Conservation (phyloP, 768 basidiomycete species). For the Pholiota molesta region DNA sequence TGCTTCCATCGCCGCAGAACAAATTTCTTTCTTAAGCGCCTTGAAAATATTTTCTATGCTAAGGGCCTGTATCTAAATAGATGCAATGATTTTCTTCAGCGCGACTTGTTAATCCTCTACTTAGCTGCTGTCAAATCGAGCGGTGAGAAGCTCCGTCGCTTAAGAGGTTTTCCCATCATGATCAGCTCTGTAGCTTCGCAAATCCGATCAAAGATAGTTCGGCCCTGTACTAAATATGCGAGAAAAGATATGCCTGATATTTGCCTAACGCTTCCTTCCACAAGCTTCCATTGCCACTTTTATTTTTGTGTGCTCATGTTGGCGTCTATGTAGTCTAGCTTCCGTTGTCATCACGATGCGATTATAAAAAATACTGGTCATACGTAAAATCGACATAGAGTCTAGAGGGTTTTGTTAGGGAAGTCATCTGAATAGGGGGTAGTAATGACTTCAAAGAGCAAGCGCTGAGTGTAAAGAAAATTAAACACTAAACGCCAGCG, state of each 20-base stretch:
- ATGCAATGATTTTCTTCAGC: neutral
- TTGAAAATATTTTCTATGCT: neutral
- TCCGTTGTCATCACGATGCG: conserved; percentile 15
- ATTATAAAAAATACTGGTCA: conserved; percentile 3
- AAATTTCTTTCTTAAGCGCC: neutral
- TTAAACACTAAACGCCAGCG: no score
- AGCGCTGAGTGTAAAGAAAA: neutral
- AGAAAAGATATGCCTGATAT: conserved; percentile 9
- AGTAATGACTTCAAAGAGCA: neutral
- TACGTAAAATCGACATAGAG: conserved; percentile 5
- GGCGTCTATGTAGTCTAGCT: neutral
- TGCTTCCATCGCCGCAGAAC: conserved; percentile 8
- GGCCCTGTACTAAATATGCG: conserved; percentile 13
- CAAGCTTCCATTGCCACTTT: conserved; percentile 7
- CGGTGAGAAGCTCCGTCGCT: neutral
- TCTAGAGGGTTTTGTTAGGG: neutral
- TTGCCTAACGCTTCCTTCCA: conserved; percentile 11
- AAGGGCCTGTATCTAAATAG: neutral
- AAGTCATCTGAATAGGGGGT: neutral
- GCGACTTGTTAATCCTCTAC: neutral
- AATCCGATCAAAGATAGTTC: conserved; percentile 20
- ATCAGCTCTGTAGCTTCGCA: conserved; percentile 14
- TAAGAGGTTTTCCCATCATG: conserved; percentile 9
- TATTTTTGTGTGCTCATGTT: neutral
- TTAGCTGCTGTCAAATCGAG: neutral